These are phyloP conservation scores for Lentinus polychrous DNA, from an alignment of 1,284 basidiomycete species.

Conservation along the genomic window DNA sequence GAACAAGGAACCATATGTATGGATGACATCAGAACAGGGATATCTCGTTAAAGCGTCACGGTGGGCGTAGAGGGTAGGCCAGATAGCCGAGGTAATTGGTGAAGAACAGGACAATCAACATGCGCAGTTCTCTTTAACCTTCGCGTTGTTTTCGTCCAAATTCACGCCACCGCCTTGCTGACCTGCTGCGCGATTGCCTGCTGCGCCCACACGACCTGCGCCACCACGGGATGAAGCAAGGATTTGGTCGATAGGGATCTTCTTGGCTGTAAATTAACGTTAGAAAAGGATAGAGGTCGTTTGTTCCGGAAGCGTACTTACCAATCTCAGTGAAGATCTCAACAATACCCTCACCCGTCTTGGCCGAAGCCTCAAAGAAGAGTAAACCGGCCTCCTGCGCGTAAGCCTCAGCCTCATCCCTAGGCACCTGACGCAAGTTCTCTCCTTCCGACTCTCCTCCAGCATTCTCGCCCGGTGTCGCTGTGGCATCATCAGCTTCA, in stretches of 20 bases:
- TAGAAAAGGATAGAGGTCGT: slow-evolving; percentile 2
- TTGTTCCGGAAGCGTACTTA: slow-evolving; percentile 33
- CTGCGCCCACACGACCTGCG: slow-evolving; percentile 52
- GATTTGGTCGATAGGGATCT: slow-evolving; percentile 92
- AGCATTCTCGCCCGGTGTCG: slow-evolving; percentile 69
- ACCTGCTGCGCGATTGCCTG: slow-evolving; percentile 44
- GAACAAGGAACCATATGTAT: slow-evolving; percentile 26
- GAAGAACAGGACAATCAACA: slow-evolving; percentile 34
- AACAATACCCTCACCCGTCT: slow-evolving; percentile 94
- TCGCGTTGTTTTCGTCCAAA: slow-evolving; percentile 65
- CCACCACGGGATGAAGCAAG: slow-evolving; percentile 70
- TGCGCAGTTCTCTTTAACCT: slow-evolving; percentile 76
- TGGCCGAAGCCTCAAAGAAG: slow-evolving; percentile 98
- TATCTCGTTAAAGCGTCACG: slow-evolving; percentile 15
- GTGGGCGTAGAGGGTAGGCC: slow-evolving; percentile 13
- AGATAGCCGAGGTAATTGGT: slow-evolving; percentile 1
- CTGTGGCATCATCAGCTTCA: slow-evolving; percentile 80
- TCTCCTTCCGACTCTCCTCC: slow-evolving; percentile 51
- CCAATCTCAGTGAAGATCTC: slow-evolving; percentile 99
- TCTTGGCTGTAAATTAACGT: slow-evolving; percentile 63
- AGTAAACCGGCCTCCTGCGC: slow-evolving; percentile 88
- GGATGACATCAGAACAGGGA: slow-evolving; percentile 23
- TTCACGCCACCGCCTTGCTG: slow-evolving; percentile 53
- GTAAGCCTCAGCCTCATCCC: slow-evolving; percentile 94
- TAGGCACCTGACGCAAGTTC: slow-evolving; percentile 78